A percentile compares a stretch with the other conserved stretches of the same genome.
Evolutionary conservation across 495 filamentous ascomycete genomes (phyloP).

Genomic region (Lophiostoma macrostomum): DNA sequence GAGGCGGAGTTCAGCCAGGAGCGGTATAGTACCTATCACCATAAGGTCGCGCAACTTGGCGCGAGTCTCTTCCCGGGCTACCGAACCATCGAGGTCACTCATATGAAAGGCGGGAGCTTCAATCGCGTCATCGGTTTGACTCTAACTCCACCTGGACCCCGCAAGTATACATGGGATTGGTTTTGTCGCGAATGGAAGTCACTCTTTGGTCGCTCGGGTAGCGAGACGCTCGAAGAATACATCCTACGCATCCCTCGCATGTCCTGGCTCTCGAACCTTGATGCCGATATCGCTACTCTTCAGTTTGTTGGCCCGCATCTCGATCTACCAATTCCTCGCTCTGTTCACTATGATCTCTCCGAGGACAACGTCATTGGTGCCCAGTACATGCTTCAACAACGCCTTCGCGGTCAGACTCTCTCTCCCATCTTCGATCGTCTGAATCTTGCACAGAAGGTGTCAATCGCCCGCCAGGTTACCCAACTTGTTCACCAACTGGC

Average conservation of each 20-base stretch:
- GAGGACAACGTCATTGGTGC: not conserved
- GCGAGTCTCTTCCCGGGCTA: too few species aligned
- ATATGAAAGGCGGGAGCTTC: constrained; percentile 4
- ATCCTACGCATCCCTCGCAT: constrained; percentile 2
- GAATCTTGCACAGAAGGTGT: not conserved
- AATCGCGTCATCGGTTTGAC: constrained; percentile 6
- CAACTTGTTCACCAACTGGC: not conserved
- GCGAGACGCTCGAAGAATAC: not conserved
- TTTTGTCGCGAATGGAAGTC: not conserved
- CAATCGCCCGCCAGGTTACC: not conserved
- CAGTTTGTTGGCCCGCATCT: not conserved
- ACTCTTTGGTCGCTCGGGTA: not conserved
- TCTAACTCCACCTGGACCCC: not conserved
- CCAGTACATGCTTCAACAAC: not conserved
- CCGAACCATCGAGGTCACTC: not conserved
- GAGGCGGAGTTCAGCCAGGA: too few species aligned
- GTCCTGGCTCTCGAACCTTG: not conserved
- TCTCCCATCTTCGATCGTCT: not conserved
- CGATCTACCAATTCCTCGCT: not conserved
- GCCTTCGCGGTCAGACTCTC: not conserved
- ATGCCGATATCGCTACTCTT: not conserved
- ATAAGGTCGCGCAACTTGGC: too few species aligned
- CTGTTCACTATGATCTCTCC: not conserved
- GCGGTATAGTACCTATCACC: too few species aligned
- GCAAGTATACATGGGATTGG: not conserved